Percentiles rank a stretch among this genome's conserved stretches.
Evolutionary conservation across 441 rosid genomes (phyloP).

Genomic region (Populus hybrid): DNA sequence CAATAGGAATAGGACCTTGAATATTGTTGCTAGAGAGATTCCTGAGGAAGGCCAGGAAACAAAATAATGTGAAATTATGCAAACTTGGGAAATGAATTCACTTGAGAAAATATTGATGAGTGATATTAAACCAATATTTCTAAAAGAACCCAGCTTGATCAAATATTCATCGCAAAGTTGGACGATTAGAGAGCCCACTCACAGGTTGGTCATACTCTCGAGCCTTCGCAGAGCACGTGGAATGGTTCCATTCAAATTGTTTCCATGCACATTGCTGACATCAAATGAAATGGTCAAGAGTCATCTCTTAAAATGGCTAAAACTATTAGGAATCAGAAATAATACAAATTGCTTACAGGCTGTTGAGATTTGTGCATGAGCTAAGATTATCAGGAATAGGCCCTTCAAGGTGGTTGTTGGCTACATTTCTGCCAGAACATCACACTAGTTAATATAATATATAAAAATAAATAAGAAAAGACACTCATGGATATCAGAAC

Average conservation of each 20-base stretch:
- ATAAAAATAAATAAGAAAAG: neutral
- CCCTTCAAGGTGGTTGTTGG: conserved; percentile 75
- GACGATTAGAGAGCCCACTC: conserved; percentile 25
- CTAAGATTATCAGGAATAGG: conserved; percentile 81
- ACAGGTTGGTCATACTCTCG: conserved; percentile 90
- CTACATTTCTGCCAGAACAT: conserved; percentile 59
- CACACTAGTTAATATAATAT: conserved; percentile 4
- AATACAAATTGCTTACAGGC: conserved; percentile 53
- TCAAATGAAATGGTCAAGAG: conserved; percentile 16
- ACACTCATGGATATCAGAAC: conserved; percentile 19
- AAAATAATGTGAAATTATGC: neutral
- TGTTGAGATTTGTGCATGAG: conserved; percentile 84
- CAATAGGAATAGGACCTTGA: conserved; percentile 71
- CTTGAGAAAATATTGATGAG: neutral
- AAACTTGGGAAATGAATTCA: neutral
- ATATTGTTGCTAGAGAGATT: conserved; percentile 79
- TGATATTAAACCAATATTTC: neutral
- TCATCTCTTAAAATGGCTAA: neutral
- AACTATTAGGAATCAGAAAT: neutral
- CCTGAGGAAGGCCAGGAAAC: conserved; percentile 27
- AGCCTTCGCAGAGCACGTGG: conserved; percentile 76
- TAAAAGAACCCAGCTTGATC: neutral
- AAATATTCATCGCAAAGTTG: neutral
- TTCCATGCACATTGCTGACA: conserved; percentile 77
- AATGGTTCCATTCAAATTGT: conserved; percentile 70